These are phyloP conservation scores for Glycyrrhiza uralensis DNA, from an alignment of 306 rosid genomes.

Conservation along the genomic window DNA sequence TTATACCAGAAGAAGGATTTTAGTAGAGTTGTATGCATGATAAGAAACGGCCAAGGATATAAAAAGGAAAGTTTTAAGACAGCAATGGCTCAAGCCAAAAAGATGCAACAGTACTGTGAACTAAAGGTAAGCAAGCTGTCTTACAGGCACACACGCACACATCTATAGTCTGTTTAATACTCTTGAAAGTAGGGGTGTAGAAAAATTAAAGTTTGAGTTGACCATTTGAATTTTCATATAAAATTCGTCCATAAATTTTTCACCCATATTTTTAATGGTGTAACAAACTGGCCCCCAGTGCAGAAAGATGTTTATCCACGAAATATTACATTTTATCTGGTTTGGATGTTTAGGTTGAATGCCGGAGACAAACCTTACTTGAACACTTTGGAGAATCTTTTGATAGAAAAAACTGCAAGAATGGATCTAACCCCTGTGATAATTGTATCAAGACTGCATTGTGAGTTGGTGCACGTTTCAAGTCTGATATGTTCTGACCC, in stretches of 20 bases:
- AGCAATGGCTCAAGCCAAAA: slow-evolving; percentile 84
- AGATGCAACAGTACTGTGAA: slow-evolving; percentile 95
- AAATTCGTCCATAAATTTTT: background rate
- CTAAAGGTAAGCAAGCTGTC: slow-evolving; percentile 54
- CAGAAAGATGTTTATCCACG: background rate
- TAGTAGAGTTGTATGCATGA: slow-evolving; percentile 87
- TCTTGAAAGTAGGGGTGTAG: background rate
- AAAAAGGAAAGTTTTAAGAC: slow-evolving; percentile 63
- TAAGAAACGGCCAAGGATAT: slow-evolving; percentile 74
- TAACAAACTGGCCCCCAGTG: background rate
- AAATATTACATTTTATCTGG: background rate
- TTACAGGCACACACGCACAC: background rate
- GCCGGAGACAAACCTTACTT: slow-evolving; percentile 83
- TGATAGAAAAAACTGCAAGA: slow-evolving; percentile 65
- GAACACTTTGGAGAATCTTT: slow-evolving; percentile 83
- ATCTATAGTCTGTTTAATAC: background rate
- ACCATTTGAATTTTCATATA: background rate
- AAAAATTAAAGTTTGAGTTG: background rate
- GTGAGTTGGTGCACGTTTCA: slow-evolving; percentile 30
- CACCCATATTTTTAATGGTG: background rate
- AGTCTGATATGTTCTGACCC: slow-evolving; percentile 14
- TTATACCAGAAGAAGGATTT: slow-evolving; percentile 96
- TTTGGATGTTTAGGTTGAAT: slow-evolving; percentile 51
- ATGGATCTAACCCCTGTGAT: slow-evolving; percentile 84
- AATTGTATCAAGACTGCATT: slow-evolving; percentile 63